Evolutionary conservation across 371 early-diverging fungal genomes (phyloP), one percentile per base, ranked within the genome.

Genomic region (Polyrhizophydium stewartii): DNA sequence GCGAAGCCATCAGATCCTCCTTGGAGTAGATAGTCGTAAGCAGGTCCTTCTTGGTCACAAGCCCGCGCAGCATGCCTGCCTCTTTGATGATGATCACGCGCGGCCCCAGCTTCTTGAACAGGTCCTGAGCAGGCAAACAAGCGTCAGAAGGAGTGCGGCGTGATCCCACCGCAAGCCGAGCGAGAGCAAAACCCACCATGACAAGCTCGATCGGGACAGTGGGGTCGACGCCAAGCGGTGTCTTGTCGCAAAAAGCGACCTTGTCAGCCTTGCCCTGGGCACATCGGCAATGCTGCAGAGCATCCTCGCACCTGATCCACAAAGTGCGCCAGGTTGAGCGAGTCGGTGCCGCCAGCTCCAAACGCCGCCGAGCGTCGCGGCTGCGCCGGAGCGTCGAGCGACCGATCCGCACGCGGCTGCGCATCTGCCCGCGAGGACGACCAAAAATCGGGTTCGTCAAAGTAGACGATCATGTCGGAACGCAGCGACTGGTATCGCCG

Each of bases 61-160:
- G 46, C 0, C 79, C 79, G 38, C 56, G 32, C 19, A 79, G 61
- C 32, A 59, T 27, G 21, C 75, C 77, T 33, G 59, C 31, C 22
- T 64, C 41, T 27, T 61, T 28, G 24, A 79, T 70, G 30, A 76
- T 35, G 28, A 79, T 65, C 58, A 73, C 72, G 25, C 75, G 62
- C 31, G 75, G 76, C 17, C 76, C 79, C 10, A 79, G 64, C 61
- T 79, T 79, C 55, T 75, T 76, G 61, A 79, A 79, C 47, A 79
- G 47, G 47, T 79, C 79, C 72, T 70, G 41, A 10, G 45, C 13
- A 27, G 2, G 35, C 13, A 41, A 45, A 45, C n/a, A 49, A 59
- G 27, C 28, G 30, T 49, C 21, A 55, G 17, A 27, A 41, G 33
- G 45, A 41, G 27, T n/a, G 41, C 9, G n/a, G n/a, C n/a, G n/a